Evolutionary conservation across 148 eudicot genomes (phyloP), one percentile per base, ranked within the genome.

Genomic region (Fagopyrum esculentum): DNA sequence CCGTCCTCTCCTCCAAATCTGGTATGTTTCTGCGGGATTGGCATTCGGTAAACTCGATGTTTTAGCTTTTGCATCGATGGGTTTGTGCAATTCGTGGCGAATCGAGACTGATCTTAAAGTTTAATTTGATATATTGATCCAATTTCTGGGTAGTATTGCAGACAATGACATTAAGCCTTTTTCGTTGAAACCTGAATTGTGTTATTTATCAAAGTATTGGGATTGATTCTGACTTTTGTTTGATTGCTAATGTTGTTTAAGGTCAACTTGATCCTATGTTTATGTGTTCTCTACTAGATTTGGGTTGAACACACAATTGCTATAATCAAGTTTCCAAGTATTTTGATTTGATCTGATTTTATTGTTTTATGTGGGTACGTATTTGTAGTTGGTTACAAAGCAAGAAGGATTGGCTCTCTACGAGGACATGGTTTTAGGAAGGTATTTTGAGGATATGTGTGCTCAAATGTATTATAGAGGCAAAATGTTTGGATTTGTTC

Each of bases 401-500:
- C 89, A 91, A 80, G 98, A 94, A 82, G 97, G 97, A 4, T 82
- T 94, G 80, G 95, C 50, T 77, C 79, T 93, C 26, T 93, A 88
- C 55, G 97, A 93, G 83, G 97, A 93, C 75, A 89, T 93, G 97
- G 52, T 77, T 68, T 79, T 93, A 69, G 98, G 98, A 51, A 82
- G 98, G 84, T 76, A 80, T 29, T 90, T 93, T 68, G 98, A 93
- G 84, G 98, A 93, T 73, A 93, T 93, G 96, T 90, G 98, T 78
- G 98, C 96, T 73, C 98, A 90, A 77, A 93, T 91, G 98, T 93
- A 93, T 71, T 89, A 93, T 80, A 85, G 97, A 57, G 98, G 98
- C 52, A 93, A 91, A 82, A 93, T 93, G 98, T 93, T 93, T 80
- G 98, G 98, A 46, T 91, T 93, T 79, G 97, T 91, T 26, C 97